Conservation (phyloP, 352 stramenopile genomes). For the Pythium volutum region DNA sequence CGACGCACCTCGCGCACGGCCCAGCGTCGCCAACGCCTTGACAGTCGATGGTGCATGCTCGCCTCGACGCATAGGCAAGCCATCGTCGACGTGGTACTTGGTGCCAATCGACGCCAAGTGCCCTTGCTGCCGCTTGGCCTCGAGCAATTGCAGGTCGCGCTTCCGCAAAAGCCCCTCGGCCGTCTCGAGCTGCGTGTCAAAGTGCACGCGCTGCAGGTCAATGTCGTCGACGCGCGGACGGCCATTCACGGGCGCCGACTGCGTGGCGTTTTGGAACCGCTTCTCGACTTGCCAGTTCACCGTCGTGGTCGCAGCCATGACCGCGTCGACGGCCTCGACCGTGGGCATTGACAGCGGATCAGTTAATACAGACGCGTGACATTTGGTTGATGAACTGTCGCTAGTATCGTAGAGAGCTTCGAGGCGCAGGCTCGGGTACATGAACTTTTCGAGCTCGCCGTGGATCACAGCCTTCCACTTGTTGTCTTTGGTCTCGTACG, state of each 20-base stretch:
- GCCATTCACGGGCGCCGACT: slow-evolving; percentile 24
- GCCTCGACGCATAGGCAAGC: too few relatives aligned
- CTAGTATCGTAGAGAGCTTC: slow-evolving; percentile 39
- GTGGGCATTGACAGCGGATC: slow-evolving; percentile 24
- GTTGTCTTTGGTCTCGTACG: slow-evolving; percentile 53
- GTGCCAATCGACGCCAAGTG: slow-evolving; percentile 17
- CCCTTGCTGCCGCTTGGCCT: slow-evolving; percentile 25
- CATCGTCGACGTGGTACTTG: slow-evolving; percentile 1
- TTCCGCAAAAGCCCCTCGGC: slow-evolving; percentile 51
- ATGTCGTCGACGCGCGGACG: slow-evolving; percentile 26
- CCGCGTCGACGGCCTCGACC: slow-evolving; percentile 30
- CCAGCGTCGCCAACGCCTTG: not conserved
- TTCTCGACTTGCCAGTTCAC: slow-evolving; percentile 55
- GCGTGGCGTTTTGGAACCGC: slow-evolving; percentile 31
- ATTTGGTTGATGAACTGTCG: not conserved
- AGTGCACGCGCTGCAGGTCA: slow-evolving; percentile 33
- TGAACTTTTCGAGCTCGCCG: slow-evolving; percentile 66
- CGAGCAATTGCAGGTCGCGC: slow-evolving; percentile 29
- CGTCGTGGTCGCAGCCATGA: slow-evolving; percentile 35
- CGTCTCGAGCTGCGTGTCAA: slow-evolving; percentile 59
- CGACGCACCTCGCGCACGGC: slow-evolving; percentile 20
- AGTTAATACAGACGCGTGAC: not conserved
- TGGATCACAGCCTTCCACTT: slow-evolving; percentile 62
- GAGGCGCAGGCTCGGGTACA: slow-evolving; percentile 66
- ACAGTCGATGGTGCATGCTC: not conserved